A percentile compares a stretch with the other conserved stretches of the same genome.
phyloP scores from a whole-genome alignment of 441 rosid species.

The Gossypium davidsonii region DNA sequence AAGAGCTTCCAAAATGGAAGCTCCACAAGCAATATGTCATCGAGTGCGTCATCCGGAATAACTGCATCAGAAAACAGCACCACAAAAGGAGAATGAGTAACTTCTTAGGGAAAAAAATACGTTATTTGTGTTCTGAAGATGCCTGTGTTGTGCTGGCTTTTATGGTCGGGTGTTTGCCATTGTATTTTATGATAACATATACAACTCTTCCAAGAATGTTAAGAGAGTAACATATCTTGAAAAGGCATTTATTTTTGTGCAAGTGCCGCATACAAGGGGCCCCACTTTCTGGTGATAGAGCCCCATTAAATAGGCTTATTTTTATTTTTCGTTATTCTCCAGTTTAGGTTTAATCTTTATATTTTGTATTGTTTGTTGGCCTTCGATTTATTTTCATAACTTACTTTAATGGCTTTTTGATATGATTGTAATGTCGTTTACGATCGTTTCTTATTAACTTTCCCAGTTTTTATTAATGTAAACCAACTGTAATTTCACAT shows the following conservation, averaged over 20 bases:
- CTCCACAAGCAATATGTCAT: conserved; percentile 26
- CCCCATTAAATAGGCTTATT: conserved; percentile 25
- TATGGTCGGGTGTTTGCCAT: neutral
- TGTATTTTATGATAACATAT: neutral
- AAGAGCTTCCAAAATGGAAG: conserved; percentile 36
- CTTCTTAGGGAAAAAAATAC: neutral
- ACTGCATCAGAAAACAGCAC: conserved; percentile 32
- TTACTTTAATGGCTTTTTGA: neutral
- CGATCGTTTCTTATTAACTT: neutral
- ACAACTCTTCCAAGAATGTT: conserved; percentile 1
- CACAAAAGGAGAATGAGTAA: conserved; percentile 29
- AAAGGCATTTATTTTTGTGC: conserved; percentile 46
- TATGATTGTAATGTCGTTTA: conserved; percentile 5
- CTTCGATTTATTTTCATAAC: conserved; percentile 6
- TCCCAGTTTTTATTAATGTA: neutral
- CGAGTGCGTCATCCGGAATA: conserved; percentile 41
- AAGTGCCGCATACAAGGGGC: conserved; percentile 37
- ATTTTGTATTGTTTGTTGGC: conserved; percentile 9
- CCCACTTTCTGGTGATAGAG: conserved; percentile 16
- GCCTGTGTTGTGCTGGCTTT: conserved; percentile 10
- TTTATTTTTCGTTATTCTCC: conserved; percentile 17
- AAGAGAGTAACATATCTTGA: conserved; percentile 9
- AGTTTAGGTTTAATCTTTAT: conserved; percentile 16
- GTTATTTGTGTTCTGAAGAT: conserved; percentile 9
- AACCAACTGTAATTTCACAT: neutral